phyloP scores from a whole-genome alignment of 1,284 basidiomycete genomes.

The Cryptococcus sp. region DNA sequence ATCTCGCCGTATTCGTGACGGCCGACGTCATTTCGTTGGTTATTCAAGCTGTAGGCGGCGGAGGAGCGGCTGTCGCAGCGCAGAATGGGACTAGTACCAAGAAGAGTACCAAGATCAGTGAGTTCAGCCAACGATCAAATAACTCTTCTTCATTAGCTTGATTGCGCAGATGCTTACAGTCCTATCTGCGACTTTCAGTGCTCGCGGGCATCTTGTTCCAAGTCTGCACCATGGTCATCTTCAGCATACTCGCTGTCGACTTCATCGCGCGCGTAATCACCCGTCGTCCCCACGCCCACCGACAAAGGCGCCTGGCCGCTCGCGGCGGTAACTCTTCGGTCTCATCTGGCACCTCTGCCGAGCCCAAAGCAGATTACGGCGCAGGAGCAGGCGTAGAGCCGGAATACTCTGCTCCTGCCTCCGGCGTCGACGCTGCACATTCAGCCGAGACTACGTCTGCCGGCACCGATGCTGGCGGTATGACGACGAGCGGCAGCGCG shows the following conservation, averaged over 20 bases:
- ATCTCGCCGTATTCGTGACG: slow-evolving; percentile 45
- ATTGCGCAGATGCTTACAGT: not conserved
- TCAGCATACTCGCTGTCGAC: slow-evolving; percentile 31
- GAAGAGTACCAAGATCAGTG: slow-evolving; percentile 27
- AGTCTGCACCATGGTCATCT: slow-evolving; percentile 37
- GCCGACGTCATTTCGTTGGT: slow-evolving; percentile 47
- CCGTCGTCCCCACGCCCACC: slow-evolving; percentile 1
- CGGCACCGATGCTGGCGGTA: not conserved
- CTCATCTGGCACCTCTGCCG: not conserved
- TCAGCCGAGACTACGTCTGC: not conserved
- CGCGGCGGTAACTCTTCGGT: not conserved
- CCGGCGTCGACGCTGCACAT: not conserved
- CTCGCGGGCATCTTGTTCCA: slow-evolving; percentile 46
- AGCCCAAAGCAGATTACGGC: no score
- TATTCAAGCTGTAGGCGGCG: slow-evolving; percentile 51
- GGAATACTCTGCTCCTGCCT: not conserved
- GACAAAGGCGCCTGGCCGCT: not conserved
- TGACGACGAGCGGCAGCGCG: not conserved
- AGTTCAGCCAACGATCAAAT: not conserved
- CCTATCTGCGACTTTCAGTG: slow-evolving; percentile 18
- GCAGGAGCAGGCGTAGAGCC: not conserved
- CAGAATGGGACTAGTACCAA: slow-evolving; percentile 22
- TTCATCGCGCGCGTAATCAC: slow-evolving; percentile 27
- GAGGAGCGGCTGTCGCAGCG: slow-evolving; percentile 32
- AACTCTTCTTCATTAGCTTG: not conserved